These are phyloP conservation scores for Russula lepida DNA, from an alignment of 768 basidiomycete species.

Conservation along the genomic window DNA sequence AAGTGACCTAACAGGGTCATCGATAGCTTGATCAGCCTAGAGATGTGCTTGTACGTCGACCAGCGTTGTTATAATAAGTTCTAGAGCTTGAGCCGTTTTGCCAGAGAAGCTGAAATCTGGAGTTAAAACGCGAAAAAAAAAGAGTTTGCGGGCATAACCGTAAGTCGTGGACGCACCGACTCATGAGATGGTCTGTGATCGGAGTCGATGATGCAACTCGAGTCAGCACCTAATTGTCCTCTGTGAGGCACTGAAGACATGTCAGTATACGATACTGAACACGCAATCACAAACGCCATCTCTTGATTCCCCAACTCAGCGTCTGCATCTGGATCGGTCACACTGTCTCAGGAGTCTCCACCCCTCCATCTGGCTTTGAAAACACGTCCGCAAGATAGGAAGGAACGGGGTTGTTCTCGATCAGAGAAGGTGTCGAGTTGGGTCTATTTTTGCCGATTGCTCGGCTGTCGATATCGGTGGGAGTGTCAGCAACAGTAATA, in stretches of 20 bases:
- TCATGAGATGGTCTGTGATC: slow-evolving; percentile 85
- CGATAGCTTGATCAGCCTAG: slow-evolving; percentile 50
- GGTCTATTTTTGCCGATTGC: slow-evolving; percentile 50
- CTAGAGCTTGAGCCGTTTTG: slow-evolving; percentile 70
- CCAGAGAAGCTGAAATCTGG: slow-evolving; percentile 72
- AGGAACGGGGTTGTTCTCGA: slow-evolving; percentile 85
- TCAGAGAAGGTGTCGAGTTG: slow-evolving; percentile 72
- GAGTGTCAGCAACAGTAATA: not conserved
- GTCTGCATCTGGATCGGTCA: slow-evolving; percentile 27
- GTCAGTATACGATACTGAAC: not conserved
- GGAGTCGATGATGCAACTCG: slow-evolving; percentile 78
- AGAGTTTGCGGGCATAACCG: not conserved
- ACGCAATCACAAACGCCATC: slow-evolving; percentile 53
- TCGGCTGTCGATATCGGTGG: slow-evolving; percentile 39
- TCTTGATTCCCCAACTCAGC: slow-evolving; percentile 40
- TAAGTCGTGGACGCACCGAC: slow-evolving; percentile 44
- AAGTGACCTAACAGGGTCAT: slow-evolving; percentile 91
- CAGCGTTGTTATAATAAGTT: slow-evolving; percentile 66
- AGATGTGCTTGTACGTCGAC: slow-evolving; percentile 68
- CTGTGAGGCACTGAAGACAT: slow-evolving; percentile 67
- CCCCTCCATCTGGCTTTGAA: slow-evolving; percentile 61
- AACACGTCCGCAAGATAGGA: slow-evolving; percentile 73
- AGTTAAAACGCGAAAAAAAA: not conserved
- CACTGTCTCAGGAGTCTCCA: slow-evolving; percentile 76
- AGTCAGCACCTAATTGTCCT: slow-evolving; percentile 84